Base-by-base conservation (phyloP, 2,329 filamentous ascomycete genomes). In the Graphiopsis chlorocephala region DNA sequence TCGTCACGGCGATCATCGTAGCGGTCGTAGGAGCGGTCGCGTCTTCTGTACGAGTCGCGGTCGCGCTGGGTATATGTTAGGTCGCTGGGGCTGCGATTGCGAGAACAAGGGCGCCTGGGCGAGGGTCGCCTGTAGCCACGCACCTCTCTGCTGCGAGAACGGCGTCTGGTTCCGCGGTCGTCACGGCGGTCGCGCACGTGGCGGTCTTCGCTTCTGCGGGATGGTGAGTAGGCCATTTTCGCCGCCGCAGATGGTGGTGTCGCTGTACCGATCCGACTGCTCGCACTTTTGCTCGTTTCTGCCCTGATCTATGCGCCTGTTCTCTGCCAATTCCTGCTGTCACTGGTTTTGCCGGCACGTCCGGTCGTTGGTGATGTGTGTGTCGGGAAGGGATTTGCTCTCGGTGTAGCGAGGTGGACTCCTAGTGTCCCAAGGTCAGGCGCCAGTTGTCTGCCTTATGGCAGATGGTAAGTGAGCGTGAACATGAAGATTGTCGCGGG, bases 181-280 rank as follows among this genome's bases (percentile, higher is more conserved):
- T 66, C 64, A 45, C 64, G 64, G 47, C 64, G 64, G 28, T 66
- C 64, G 47, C 61, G 61, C 56, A 33, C 57, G 25, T 55, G 42
- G 56, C 61, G 61, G 50, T 69, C 67, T 42, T 70, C 66, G 66
- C 69, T 67, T 67, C 68, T 69, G 65, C 69, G 68, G 63, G 65
- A 63, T 68, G 66, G 69, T 70, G 69, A 70, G 69, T 68, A 68
- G 63, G 68, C 69, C 69, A 70, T 69, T 65, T 61, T 56, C 26
- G 55, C 64, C 58, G 52, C 59, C 52, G 48, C 38, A 61, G 42
- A 23, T 60, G 56, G 53, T 65, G 63, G 56, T 60, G 28, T 42
- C 57, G 58, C 48, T 65, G 63, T 61, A 60, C 63, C 59, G 56
- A 25, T 52, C 53, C 47, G 62, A 42, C 42, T 56, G 38, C 33